Base-by-base conservation (phyloP, 768 basidiomycete genomes). In the Leccinum imitatum region DNA sequence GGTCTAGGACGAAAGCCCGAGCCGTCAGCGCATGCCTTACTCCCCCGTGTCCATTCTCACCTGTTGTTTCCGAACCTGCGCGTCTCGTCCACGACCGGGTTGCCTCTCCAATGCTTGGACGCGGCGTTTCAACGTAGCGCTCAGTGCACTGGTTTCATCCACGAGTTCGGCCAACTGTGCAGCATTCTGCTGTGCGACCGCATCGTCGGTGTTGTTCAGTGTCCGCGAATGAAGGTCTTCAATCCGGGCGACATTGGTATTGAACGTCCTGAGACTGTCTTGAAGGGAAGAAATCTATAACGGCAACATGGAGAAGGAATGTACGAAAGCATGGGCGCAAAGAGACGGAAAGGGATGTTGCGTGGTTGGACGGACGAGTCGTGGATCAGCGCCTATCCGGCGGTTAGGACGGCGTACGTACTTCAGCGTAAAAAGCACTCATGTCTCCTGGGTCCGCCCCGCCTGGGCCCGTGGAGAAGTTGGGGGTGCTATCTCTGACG, bases 11-110 rank as follows among this genome's bases (percentile, higher is more conserved):
- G 23, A n/a, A 21, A 33, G 9, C 25, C 8, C 41, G 62, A 14
- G 55, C 56, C n/a, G 65, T 72, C 30, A 74, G 55, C 3, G 46
- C 71, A 50, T 15, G 3, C 47, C 70, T 58, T 2, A 63, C 57
- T 19, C 3, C 7, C 17, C 33, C 7, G 9, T 6, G 10, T 35
- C 17, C 25, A 4, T 4, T 21, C 78, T 41, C 58, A 87, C 91
- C 80, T 93, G 91, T 67, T 91, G 87, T 70, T 85, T 89, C 63
- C 90, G 86, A 63, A 90, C 85, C 66, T 89, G 84, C 21, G 82
- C 87, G 62, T 89, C 87, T 57, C 86, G 86, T 30, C 68, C 72
- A 30, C 84, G 80, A n/a, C 83, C 84, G 25, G 85, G 83, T 68
- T 86, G 84, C 39, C 82, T 78, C 71, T 91, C 87, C 63, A 94